Evolutionary conservation across 176 grass and related monocot genomes (phyloP).

Genomic region (Cenchrus fungigraminus): DNA sequence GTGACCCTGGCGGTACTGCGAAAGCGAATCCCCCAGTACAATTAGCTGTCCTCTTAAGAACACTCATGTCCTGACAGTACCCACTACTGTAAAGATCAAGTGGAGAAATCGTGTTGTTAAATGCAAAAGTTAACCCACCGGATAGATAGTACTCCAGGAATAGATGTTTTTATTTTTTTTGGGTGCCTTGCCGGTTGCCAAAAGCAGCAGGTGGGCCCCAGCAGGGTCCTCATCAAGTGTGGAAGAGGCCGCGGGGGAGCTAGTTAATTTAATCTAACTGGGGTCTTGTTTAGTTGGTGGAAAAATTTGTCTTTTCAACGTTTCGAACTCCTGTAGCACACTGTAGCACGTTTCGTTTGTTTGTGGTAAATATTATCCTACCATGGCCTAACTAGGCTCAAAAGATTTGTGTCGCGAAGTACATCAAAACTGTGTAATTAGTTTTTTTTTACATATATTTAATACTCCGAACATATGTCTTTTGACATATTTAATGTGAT

Average conservation of each 20-base stretch:
- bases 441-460: too few relatives aligned
- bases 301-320: too few relatives aligned
- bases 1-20: neutral
- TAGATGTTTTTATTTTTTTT: neutral
- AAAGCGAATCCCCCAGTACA: conserved; percentile 1
- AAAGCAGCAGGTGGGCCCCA: neutral
- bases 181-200: neutral
- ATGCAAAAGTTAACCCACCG: neutral
- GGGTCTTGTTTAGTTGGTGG: too few relatives aligned
- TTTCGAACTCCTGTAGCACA: too few relatives aligned
- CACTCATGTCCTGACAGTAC: neutral
- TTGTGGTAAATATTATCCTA: too few relatives aligned
- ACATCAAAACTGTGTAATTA: too few relatives aligned
- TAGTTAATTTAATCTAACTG: conserved; percentile 9
- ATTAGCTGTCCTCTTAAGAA: conserved; percentile 27
- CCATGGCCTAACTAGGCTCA: too few relatives aligned
- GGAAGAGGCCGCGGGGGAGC: neutral
- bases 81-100: neutral
- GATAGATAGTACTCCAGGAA: neutral
- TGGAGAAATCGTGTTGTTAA: neutral
- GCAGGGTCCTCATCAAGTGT: neutral
- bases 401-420: too few relatives aligned
- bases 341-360: too few relatives aligned
- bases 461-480: too few relatives aligned
- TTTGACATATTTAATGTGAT: too few relatives aligned